Evolutionary conservation across 352 stramenopile species (phyloP), one percentile per base, ranked within the genome.

Genomic region (Blastocystis sp.): DNA sequence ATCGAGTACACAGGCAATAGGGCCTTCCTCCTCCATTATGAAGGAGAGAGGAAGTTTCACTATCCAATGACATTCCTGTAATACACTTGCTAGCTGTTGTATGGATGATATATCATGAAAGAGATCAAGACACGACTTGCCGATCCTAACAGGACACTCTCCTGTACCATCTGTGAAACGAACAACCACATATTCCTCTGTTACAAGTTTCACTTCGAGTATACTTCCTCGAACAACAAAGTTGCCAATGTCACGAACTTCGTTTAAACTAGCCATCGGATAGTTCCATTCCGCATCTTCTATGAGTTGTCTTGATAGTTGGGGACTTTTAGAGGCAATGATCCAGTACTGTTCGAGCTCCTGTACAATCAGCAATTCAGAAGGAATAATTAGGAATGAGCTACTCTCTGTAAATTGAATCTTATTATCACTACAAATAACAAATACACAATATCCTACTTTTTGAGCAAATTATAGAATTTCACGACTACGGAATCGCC

Each of bases 381-480:
- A 37, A 26, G 53, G 47, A 41, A 85, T 16, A n/a, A 85, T 20
- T 9, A 85, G 56, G 41, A 69, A 85, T 20, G 69, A 81, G 63
- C 43, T 66, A 24, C 54, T 56, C 30, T 64, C 16, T 45, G 73
- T 85, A 53, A 16, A 68, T 37, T 47, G 53, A 37, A 85, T 66
- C 3, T 16, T 45, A 26, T 53, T 18, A 13, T 66, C 47, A 11
- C 53, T 56, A 45, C 63, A 20, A 37, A 20, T 73, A 7, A 16
- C 0, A 41, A 37, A 20, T 16, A 30, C 63, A 16, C 8, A 73
- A 26, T 30, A 45, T 13, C 24, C 20, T 37, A 73, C 63, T n/a
- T n/a, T 34, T 68, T 55, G 11, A 45, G 34, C 4, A 85, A 43
- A 43, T 85, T 37, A 55, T 69, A 85, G 50, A 85, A 85, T 43